phyloP scores from a whole-genome alignment of 441 rosid genomes.

The Pelargonium citronellum region DNA sequence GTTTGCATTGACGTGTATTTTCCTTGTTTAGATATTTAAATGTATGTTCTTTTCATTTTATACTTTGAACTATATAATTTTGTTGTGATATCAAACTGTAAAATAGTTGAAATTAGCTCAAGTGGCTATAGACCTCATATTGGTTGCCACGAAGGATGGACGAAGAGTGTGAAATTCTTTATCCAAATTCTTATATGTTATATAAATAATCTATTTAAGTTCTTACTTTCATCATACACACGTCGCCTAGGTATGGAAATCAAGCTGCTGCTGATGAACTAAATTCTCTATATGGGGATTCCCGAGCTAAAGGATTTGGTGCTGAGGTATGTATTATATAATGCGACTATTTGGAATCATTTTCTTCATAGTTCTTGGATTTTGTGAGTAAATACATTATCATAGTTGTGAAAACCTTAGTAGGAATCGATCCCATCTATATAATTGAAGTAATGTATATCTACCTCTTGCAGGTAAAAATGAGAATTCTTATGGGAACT shows the following conservation, averaged over 20 bases:
- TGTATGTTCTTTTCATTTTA: too few relatives aligned
- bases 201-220: not conserved
- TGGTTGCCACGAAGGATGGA: not conserved
- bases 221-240: slow-evolving; percentile 2
- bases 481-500: slow-evolving; percentile 94
- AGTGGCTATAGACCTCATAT: not conserved
- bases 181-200: not conserved
- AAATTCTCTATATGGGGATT: slow-evolving; percentile 62
- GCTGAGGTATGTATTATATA: slow-evolving; percentile 46
- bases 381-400: not conserved
- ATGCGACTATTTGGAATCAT: not conserved
- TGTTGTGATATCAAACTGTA: not conserved
- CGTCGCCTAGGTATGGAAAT: slow-evolving; percentile 62
- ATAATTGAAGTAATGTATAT: not conserved
- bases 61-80: too few relatives aligned
- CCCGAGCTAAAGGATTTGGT: slow-evolving; percentile 87
- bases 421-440: not conserved
- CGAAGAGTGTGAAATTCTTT: not conserved
- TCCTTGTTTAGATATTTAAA: not conserved
- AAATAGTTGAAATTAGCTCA: not conserved
- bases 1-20: not conserved
- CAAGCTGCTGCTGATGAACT: slow-evolving; percentile 70
- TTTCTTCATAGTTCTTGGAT: not conserved
- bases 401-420: not conserved
- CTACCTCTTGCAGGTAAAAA: slow-evolving; percentile 56